These are phyloP conservation scores for Catharanthus roseus DNA, from an alignment of 257 asterid species.

Conservation along the genomic window DNA sequence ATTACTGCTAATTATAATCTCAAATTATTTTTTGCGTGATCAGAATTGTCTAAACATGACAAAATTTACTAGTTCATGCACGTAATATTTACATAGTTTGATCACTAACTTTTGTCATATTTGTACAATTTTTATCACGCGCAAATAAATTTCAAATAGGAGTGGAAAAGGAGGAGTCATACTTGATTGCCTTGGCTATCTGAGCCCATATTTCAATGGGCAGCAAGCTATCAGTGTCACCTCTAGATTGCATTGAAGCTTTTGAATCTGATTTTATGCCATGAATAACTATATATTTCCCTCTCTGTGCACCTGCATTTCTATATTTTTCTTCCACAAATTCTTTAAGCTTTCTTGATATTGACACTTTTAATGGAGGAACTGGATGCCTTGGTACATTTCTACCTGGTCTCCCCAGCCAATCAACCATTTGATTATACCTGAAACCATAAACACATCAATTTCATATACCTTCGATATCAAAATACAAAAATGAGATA, in stretches of 20 bases:
- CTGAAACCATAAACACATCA: constrained; percentile 24
- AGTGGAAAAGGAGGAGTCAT: neutral
- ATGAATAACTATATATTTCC: constrained; percentile 75
- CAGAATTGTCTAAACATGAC: no score
- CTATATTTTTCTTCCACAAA: constrained; percentile 68
- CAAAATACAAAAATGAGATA: no score
- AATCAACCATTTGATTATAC: constrained; percentile 73
- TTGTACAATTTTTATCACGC: no score
- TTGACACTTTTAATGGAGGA: constrained; percentile 59
- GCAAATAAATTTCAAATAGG: no score
- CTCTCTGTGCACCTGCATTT: constrained; percentile 60
- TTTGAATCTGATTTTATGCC: constrained; percentile 86
- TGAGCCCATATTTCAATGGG: constrained; percentile 78
- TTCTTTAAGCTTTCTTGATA: constrained; percentile 72
- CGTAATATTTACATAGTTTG: no score
- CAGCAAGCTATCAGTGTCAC: constrained; percentile 83
- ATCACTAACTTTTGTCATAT: no score
- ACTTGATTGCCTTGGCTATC: constrained; percentile 64
- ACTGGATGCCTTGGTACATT: constrained; percentile 60
- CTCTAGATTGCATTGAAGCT: constrained; percentile 87
- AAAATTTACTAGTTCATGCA: no score
- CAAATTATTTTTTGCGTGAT: no score
- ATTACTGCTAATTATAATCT: no score
- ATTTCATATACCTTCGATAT: no score
- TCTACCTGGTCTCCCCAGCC: constrained; percentile 70